Evolutionary conservation across 192 early-diverging fungal genomes (phyloP), one percentile per base, ranked within the genome.

Genomic region (Dimargaris xerosporica): DNA sequence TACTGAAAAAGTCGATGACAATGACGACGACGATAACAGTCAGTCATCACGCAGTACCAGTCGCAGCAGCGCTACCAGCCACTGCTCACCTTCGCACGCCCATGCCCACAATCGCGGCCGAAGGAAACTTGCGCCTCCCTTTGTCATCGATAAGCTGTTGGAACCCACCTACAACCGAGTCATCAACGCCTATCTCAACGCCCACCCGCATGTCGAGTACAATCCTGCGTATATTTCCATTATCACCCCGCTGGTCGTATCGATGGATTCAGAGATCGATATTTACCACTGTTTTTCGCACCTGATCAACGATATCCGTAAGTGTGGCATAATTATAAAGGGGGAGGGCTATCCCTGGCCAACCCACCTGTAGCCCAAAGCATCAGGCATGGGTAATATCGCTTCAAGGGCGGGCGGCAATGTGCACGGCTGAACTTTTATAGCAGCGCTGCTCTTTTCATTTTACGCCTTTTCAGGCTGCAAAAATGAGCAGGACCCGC

Each of bases 221-320:
- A 74, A 77, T 39, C 80, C 90, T 2, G 78, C 78, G 39, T 66
- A 93, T 67, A 80, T 93, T 26, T 75, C 83, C 29, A 60, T 93
- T 23, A 88, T 88, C 62, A 89, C 85, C 2, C 90, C 93, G 21
- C 90, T 95, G 69, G 80, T 89, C 41, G 83, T 81, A 54, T 79
- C 82, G 7, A 69, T 90, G 66, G 74, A 81, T 51, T 68, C 78
- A 45, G 91, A 94, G 66, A 75, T 68, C 47, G 90, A 91, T 64
- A 82, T 89, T 39, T 93, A 84, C 69, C 86, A 79, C 70, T 85
- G 88, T 67, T 91, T 92, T 70, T 81, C 86, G 68, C 78, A 84
- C 51, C 70, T 94, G 67, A 81, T 87, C 69, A 74, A 81, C 61
- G 73, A 73, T 28, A 68, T 89, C 44, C 77, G 85, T 87, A 79